Conservation (phyloP, 805 yeast species). For the Pichia gijzeniarum region DNA sequence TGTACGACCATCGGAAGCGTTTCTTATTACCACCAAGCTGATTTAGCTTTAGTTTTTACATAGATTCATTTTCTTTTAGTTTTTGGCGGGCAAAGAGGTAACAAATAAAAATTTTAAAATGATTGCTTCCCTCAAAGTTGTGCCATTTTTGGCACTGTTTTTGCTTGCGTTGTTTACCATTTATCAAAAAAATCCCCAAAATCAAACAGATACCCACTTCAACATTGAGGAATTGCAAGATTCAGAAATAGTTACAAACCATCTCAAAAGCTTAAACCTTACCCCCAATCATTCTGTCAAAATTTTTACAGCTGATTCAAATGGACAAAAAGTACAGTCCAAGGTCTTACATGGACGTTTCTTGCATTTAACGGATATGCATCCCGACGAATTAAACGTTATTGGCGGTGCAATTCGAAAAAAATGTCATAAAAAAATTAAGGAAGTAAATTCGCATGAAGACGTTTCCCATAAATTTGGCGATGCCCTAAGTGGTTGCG, state of each 20-base stretch:
- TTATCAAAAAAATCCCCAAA: not conserved
- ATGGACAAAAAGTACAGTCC: slow-evolving; percentile 2
- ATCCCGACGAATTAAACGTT: slow-evolving; percentile 67
- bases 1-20: no score
- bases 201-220: not conserved
- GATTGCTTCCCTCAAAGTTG: not conserved
- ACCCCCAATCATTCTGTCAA: slow-evolving; percentile 36
- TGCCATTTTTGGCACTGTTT: not conserved
- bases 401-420: slow-evolving; percentile 42
- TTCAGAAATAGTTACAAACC: slow-evolving; percentile 23
- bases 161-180: not conserved
- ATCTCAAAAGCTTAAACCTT: slow-evolving; percentile 31
- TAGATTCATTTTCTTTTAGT: no score
- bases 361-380: slow-evolving; percentile 81
- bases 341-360: slow-evolving; percentile 61
- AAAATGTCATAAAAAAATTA: slow-evolving; percentile 46
- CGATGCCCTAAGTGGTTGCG: slow-evolving; percentile 72
- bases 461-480: slow-evolving; percentile 63
- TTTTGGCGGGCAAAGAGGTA: no score
- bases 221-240: not conserved
- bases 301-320: not conserved
- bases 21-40: no score
- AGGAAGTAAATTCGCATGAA: slow-evolving; percentile 30
- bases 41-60: no score
- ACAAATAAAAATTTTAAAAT: not conserved